phyloP scores from a whole-genome alignment of 2,329 filamentous ascomycete genomes.

The Penicillium hesseltinei region DNA sequence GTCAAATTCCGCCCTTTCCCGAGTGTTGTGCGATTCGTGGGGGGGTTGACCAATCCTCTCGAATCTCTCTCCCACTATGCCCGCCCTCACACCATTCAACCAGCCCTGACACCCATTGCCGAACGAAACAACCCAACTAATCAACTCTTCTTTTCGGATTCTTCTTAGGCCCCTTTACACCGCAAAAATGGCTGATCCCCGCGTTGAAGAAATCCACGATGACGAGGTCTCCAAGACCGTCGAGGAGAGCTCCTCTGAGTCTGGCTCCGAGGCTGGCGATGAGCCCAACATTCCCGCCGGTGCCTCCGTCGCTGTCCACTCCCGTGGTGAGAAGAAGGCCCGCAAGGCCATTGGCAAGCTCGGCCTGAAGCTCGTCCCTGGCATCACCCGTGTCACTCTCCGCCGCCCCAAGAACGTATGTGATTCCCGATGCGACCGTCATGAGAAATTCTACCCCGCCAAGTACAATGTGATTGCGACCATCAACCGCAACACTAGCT shows the following conservation, averaged over 20 bases:
- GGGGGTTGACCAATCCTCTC: constrained; percentile 6
- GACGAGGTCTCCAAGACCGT: constrained; percentile 79
- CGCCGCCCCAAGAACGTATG: constrained; percentile 98
- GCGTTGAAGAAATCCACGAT: constrained; percentile 95
- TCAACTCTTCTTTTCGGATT: neutral
- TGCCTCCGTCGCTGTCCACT: constrained; percentile 87
- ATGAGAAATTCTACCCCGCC: constrained; percentile 6
- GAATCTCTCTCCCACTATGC: constrained; percentile 17
- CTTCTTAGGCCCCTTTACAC: constrained; percentile 10
- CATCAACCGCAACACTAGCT: neutral
- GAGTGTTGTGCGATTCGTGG: constrained; percentile 28
- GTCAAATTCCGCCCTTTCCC: constrained; percentile 26
- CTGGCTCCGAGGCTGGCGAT: constrained; percentile 52
- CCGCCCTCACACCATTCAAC: constrained; percentile 17
- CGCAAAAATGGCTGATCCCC: constrained; percentile 82
- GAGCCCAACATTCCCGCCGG: constrained; percentile 74
- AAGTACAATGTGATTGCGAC: neutral
- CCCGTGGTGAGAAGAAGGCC: constrained; percentile 99
- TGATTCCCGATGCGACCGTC: constrained; percentile 33
- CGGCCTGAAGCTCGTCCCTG: constrained; percentile 90
- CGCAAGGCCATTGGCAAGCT: constrained; percentile 99
- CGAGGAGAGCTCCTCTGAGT: constrained; percentile 59
- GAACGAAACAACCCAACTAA: constrained; percentile 4
- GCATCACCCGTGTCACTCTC: constrained; percentile 97
- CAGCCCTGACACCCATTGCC: constrained; percentile 5